A percentile compares a stretch with the other conserved stretches of the same genome.
Conservation (phyloP, 805 yeast genomes). For the Kuraishia piskuri region DNA sequence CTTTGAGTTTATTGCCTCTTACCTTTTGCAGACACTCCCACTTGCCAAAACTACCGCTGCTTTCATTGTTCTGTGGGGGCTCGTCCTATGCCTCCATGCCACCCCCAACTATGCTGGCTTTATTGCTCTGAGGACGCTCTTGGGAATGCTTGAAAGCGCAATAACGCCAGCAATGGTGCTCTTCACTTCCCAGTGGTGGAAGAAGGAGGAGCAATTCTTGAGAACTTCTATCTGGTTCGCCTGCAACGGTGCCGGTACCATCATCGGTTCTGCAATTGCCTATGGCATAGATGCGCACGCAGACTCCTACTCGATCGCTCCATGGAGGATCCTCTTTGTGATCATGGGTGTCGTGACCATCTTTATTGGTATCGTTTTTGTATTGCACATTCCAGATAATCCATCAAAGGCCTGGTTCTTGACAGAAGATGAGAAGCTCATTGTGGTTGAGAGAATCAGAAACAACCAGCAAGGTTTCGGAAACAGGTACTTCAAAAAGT, state of each 20-base stretch:
- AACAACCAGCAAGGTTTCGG: conserved; percentile 51
- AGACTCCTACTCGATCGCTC: conserved; percentile 30
- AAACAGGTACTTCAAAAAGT: conserved; percentile 41
- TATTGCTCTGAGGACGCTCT: conserved; percentile 31
- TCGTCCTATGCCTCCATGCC: conserved; percentile 20
- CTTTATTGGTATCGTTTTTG: conserved; percentile 35
- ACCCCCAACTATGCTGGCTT: conserved; percentile 32
- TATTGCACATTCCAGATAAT: conserved; percentile 32
- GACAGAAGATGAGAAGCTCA: conserved; percentile 31
- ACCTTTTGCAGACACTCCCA: conserved; percentile 23
- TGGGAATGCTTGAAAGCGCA: conserved; percentile 42
- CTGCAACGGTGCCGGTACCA: conserved; percentile 31
- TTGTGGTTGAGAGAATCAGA: conserved; percentile 45
- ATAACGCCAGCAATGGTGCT: conserved; percentile 48
- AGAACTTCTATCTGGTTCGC: conserved; percentile 32
- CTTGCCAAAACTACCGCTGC: conserved; percentile 21
- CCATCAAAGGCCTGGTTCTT: conserved; percentile 35
- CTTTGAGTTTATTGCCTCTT: conserved; percentile 26
- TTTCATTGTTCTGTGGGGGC: conserved; percentile 24
- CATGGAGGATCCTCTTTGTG: conserved; percentile 50
- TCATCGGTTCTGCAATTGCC: conserved; percentile 40
- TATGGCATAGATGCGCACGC: conserved; percentile 34
- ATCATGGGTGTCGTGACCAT: conserved; percentile 49
- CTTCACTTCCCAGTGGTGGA: conserved; percentile 48
- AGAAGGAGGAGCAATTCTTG: conserved; percentile 33